Conservation (phyloP, 768 basidiomycete species). For the Pulveroboletus sp. region DNA sequence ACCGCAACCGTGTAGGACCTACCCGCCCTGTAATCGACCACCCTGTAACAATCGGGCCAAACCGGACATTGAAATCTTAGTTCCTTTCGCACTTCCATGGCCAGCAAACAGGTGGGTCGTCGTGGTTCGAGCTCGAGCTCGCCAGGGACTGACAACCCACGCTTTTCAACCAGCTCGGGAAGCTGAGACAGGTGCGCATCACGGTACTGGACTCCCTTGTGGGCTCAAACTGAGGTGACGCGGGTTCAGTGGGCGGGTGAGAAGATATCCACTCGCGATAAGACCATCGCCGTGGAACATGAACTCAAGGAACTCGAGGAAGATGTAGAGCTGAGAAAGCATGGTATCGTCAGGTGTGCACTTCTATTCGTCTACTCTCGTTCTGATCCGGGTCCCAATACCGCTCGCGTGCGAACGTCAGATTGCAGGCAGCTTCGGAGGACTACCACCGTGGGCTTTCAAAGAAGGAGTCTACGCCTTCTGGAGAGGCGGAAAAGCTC, state of each 20-base stretch:
- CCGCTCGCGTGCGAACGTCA: slow-evolving; percentile 24
- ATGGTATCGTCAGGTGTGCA: slow-evolving; percentile 67
- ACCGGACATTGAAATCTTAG: not conserved
- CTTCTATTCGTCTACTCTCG: not conserved
- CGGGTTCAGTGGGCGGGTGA: slow-evolving; percentile 76
- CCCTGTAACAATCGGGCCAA: slow-evolving; percentile 16
- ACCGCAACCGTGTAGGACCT: not conserved
- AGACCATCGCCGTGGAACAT: slow-evolving; percentile 61
- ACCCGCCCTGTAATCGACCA: slow-evolving; percentile 3
- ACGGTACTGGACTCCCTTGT: slow-evolving; percentile 1
- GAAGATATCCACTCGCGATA: slow-evolving; percentile 80
- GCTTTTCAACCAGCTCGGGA: slow-evolving; percentile 53
- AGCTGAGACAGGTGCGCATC: slow-evolving; percentile 63
- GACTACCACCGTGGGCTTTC: slow-evolving; percentile 65
- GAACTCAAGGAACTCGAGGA: slow-evolving; percentile 79
- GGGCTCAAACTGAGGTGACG: slow-evolving; percentile 14
- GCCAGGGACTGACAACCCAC: not conserved
- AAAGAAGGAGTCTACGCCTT: slow-evolving; percentile 68
- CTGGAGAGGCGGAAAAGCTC: slow-evolving; percentile 64
- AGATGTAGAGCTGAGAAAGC: slow-evolving; percentile 76
- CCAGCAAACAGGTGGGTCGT: slow-evolving; percentile 56
- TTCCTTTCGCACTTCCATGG: slow-evolving; percentile 39
- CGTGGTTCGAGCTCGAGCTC: not conserved
- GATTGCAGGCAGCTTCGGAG: slow-evolving; percentile 67
- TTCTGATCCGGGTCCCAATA: slow-evolving; percentile 1